phyloP scores from a whole-genome alignment of 2,329 filamentous ascomycete genomes.

The Neonectria ditissima region DNA sequence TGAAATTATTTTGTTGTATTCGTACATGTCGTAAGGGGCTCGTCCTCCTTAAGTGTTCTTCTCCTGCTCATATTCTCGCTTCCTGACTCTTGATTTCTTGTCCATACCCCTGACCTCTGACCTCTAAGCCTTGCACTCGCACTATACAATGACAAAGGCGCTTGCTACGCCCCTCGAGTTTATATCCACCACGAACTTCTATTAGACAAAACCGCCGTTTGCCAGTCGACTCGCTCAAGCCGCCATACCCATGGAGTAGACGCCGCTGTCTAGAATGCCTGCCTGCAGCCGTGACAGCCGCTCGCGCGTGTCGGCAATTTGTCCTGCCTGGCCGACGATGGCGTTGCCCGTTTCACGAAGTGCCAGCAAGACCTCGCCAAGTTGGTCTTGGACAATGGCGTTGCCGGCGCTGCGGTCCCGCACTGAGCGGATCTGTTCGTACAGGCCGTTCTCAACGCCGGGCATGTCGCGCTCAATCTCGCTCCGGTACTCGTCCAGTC shows the following conservation, averaged over 20 bases:
- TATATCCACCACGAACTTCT: constrained; percentile 25
- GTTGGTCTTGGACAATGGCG: constrained; percentile 52
- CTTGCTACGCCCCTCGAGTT: constrained; percentile 28
- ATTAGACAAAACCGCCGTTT: background rate
- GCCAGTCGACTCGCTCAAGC: constrained; percentile 30
- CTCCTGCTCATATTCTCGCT: constrained; percentile 17
- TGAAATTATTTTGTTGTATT: constrained; percentile 35
- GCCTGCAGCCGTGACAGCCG: constrained; percentile 56
- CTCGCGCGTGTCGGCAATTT: constrained; percentile 58
- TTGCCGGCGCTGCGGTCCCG: constrained; percentile 50
- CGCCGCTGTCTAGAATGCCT: constrained; percentile 54
- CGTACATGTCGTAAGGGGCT: constrained; percentile 44
- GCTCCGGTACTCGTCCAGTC: constrained; percentile 58
- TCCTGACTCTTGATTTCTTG: constrained; percentile 10
- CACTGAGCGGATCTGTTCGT: constrained; percentile 55
- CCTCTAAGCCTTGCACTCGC: constrained; percentile 14
- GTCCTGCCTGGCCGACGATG: constrained; percentile 56
- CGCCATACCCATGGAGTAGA: constrained; percentile 50
- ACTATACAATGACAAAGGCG: constrained; percentile 20
- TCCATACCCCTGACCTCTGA: constrained; percentile 1
- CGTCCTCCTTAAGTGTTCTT: constrained; percentile 21
- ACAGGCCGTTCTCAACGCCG: constrained; percentile 59
- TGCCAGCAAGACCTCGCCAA: constrained; percentile 53
- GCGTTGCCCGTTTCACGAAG: constrained; percentile 55
- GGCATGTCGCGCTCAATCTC: constrained; percentile 63